These are phyloP conservation scores for Miscanthus lutarioriparius DNA, from an alignment of 176 grass and related monocot species.

Conservation along the genomic window DNA sequence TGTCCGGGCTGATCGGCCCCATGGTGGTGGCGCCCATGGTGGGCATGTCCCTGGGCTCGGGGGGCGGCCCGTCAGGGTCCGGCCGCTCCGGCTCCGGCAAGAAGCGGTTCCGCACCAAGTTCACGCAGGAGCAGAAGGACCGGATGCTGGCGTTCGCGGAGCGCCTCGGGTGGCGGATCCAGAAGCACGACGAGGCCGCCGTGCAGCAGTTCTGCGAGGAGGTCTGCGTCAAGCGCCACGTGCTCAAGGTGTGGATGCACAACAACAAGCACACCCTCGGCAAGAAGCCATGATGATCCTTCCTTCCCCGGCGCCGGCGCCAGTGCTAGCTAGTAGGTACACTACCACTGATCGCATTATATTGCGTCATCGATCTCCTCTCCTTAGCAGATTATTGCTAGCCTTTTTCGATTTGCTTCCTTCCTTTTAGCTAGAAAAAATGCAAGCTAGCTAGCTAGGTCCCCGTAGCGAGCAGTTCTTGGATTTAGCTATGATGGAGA, in stretches of 20 bases:
- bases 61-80: slow-evolving; percentile 40
- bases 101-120: slow-evolving; percentile 91
- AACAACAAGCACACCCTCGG: slow-evolving; percentile 93
- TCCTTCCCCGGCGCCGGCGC: neutral
- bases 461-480: slow-evolving; percentile 33
- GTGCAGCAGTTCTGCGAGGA: slow-evolving; percentile 96
- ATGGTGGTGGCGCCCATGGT: slow-evolving; percentile 50
- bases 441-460: slow-evolving; percentile 24
- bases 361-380: slow-evolving; percentile 3
- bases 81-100: slow-evolving; percentile 55
- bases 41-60: slow-evolving; percentile 45
- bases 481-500: slow-evolving; percentile 29
- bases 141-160: slow-evolving; percentile 91
- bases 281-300: slow-evolving; percentile 41
- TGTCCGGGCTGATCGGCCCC: slow-evolving; percentile 49
- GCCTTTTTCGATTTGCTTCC: neutral
- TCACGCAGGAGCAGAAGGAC: slow-evolving; percentile 94
- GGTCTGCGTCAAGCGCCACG: slow-evolving; percentile 70
- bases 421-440: neutral
- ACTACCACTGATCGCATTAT: neutral
- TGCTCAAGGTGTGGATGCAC: slow-evolving; percentile 97
- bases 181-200: slow-evolving; percentile 93
- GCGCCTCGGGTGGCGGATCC: slow-evolving; percentile 83
- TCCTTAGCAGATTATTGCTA: slow-evolving; percentile 11
- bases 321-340: slow-evolving; percentile 29